These are phyloP conservation scores for Musa beccarii DNA, from an alignment of 176 grass and related monocot genomes.

Conservation along the genomic window DNA sequence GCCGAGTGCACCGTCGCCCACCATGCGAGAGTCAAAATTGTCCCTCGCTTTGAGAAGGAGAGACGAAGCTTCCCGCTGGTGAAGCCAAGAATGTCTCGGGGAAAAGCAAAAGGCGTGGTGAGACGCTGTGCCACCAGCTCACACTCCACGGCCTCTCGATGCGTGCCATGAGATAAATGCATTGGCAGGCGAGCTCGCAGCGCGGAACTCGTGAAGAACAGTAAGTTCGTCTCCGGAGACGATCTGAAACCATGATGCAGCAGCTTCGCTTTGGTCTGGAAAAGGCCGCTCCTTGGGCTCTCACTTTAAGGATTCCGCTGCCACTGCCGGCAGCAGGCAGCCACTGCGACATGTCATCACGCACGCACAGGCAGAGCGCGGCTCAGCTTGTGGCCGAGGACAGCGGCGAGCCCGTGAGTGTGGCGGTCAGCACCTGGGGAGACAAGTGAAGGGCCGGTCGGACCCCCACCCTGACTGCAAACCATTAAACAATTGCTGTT, in stretches of 20 bases:
- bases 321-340: neutral
- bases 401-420: neutral
- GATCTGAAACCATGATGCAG: neutral
- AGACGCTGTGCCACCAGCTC: neutral
- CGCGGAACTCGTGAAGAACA: too few species aligned
- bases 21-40: neutral
- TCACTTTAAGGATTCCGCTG: neutral
- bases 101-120: neutral
- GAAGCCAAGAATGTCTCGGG: neutral
- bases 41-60: neutral
- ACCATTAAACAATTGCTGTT: constrained; percentile 4
- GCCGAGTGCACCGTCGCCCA: neutral
- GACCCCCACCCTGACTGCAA: neutral
- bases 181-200: too few species aligned
- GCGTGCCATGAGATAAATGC: neutral
- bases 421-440: constrained; percentile 8
- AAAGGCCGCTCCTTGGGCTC: neutral
- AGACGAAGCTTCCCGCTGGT: neutral
- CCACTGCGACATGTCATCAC: neutral
- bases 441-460: neutral
- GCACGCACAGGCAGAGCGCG: neutral
- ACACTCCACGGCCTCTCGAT: neutral
- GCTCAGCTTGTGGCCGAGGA: neutral
- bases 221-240: too few species aligned
- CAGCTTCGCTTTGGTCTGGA: neutral